These are phyloP conservation scores for Clavaria fumosa DNA, from an alignment of 768 basidiomycete species.

Conservation along the genomic window DNA sequence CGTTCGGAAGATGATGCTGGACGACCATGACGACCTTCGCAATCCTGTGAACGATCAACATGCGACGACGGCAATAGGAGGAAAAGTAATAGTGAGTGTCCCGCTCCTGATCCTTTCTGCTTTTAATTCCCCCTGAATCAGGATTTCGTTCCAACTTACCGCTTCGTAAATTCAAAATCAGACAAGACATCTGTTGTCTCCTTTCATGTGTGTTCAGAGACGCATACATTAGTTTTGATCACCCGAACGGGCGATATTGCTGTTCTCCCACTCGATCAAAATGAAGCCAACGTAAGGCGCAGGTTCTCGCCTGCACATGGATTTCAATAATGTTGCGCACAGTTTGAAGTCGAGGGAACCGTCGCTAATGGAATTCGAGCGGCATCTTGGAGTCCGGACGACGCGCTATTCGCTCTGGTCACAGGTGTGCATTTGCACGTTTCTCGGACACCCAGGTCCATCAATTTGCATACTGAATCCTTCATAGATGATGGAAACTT, in stretches of 20 bases:
- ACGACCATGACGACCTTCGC: too few relatives aligned
- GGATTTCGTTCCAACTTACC: too few relatives aligned
- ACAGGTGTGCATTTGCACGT: slow-evolving; percentile 54
- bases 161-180: too few relatives aligned
- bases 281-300: slow-evolving; percentile 27
- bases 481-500: slow-evolving; percentile 55
- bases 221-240: slow-evolving; percentile 47
- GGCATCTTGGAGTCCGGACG: slow-evolving; percentile 87
- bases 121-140: too few relatives aligned
- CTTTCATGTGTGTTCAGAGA: slow-evolving; percentile 58
- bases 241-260: slow-evolving; percentile 75
- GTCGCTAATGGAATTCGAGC: slow-evolving; percentile 74
- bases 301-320: not conserved
- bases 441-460: too few relatives aligned
- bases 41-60: too few relatives aligned
- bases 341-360: slow-evolving; percentile 75
- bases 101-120: too few relatives aligned
- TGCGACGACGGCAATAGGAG: too few relatives aligned
- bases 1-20: too few relatives aligned
- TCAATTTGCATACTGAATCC: too few relatives aligned
- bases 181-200: too few relatives aligned
- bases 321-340: not conserved
- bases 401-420: slow-evolving; percentile 65
- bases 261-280: slow-evolving; percentile 40
- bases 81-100: too few relatives aligned